Base-by-base conservation (phyloP, 441 rosid genomes). In the Erodium trifolium region DNA sequence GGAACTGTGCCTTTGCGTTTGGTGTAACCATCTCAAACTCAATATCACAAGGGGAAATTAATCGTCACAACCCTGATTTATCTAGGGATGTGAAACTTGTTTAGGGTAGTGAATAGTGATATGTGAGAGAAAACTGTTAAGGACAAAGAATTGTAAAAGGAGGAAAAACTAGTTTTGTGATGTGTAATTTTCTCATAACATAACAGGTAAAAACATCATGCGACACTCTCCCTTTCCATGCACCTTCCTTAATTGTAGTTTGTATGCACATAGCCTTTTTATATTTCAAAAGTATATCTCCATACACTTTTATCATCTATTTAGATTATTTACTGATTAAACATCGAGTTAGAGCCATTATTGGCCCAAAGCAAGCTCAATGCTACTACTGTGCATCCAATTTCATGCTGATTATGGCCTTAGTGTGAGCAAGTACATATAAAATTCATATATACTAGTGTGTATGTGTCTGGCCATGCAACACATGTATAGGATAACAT, bases 151-250 rank as follows among this genome's bases (percentile, higher is more conserved):
- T 31, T 31, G 34, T 31, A 31, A 31, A 31, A 31, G 34, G 34
- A 2, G 34, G 34, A 31, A 1, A 31, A 31, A 31, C 34, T 31
- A 31, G 34, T 31, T 31, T 31, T 1, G 34, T 31, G 34, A 31
- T 3, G 3, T 31, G 34, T 31, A 31, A 31, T 31, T 31, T 31
- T 31, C 34, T 31, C 34, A 47, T 47, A 53, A 53, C 60, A n/a
- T 53, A 14, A 53, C 60, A 53, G n/a, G 60, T 53, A 53, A 53
- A 16, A 53, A 53, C 41, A 53, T 53, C 60, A 53, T 16, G 19
- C 14, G 60, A 16, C 23, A 4, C 41, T 53, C 60, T 53, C 60
- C 7, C 60, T 16, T 49, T 53, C 19, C 14, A 16, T 53, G 60
- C 19, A 2, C 5, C 60, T 53, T 53, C 60, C 60, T 53, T 5